Evolutionary conservation across 2,329 filamentous ascomycete genomes (phyloP).

Genomic region (Lachnellula subtilissima): DNA sequence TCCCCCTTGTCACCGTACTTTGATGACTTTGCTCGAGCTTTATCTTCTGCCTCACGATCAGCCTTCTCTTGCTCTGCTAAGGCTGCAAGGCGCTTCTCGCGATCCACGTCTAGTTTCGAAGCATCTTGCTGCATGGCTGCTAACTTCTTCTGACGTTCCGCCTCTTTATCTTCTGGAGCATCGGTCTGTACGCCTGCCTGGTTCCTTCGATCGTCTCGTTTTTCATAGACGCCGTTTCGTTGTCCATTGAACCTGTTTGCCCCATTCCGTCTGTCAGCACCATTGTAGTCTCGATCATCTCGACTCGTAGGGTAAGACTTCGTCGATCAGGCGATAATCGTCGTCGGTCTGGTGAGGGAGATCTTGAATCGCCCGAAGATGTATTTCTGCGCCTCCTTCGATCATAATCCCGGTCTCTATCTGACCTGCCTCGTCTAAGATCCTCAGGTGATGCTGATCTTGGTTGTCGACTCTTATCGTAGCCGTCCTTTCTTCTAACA

Average conservation of each 20-base stretch:
- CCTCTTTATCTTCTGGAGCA: slow-evolving; percentile 36
- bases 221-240: slow-evolving; percentile 22
- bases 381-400: slow-evolving; percentile 19
- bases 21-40: slow-evolving; percentile 51
- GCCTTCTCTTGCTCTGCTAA: slow-evolving; percentile 61
- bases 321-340: slow-evolving; percentile 31
- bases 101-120: slow-evolving; percentile 63
- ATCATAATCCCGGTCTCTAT: slow-evolving; percentile 16
- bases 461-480: slow-evolving; percentile 15
- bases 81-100: slow-evolving; percentile 61
- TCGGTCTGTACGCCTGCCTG: slow-evolving; percentile 17
- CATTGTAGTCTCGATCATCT: slow-evolving; percentile 23
- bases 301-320: slow-evolving; percentile 23
- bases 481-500: slow-evolving; percentile 18
- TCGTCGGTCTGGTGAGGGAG: slow-evolving; percentile 35
- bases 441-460: slow-evolving; percentile 30
- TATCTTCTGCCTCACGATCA: slow-evolving; percentile 63
- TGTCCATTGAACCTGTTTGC: slow-evolving; percentile 24
- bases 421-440: slow-evolving; percentile 14
- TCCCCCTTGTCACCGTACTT: slow-evolving; percentile 60
- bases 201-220: slow-evolving; percentile 24
- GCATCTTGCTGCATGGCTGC: slow-evolving; percentile 71
- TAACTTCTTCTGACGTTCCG: slow-evolving; percentile 61
- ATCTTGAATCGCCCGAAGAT: slow-evolving; percentile 30
- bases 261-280: slow-evolving; percentile 19